Evolutionary conservation across 2,329 filamentous ascomycete genomes (phyloP), one percentile per base, ranked within the genome.

Genomic region (Lasiodiplodia sp.): DNA sequence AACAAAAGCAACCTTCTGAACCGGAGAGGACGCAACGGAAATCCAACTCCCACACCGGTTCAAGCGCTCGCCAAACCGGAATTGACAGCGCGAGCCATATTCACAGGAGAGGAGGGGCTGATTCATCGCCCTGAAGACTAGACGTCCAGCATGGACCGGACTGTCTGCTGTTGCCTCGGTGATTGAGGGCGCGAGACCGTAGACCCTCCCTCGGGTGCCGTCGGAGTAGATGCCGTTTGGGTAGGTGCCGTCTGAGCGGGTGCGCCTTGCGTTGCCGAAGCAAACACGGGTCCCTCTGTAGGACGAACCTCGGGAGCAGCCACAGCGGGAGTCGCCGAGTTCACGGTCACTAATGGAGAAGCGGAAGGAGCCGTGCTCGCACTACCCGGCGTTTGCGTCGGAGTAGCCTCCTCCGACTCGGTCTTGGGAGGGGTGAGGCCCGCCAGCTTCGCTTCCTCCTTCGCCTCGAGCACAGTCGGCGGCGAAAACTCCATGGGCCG

Each of bases 101-200:
- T 58, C 55, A 58, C 55, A 47, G 28, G 18, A 37, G 47, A 21
- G 44, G 47, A 12, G 49, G 40, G 12, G 34, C 23, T 5, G 56
- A 44, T 5, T 11, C 18, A 23, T 57, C 18, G 37, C 34, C 21
- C n/a, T 14, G 40, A 44, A 37, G 25, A 12, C 28, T 44, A 68
- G 44, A 68, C 58, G 28, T 68, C 67, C 28, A 68, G 37, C 67
- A 68, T 68, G 25, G 67, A 68, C 23, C 67, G 28, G 51, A 68
- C 52, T 14, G 58, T 38, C 37, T 63, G 58, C 21, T 53, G 40
- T n/a, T 67, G 51, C 16, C 40, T 23, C 10, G 65, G 52, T 40
- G 53, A 51, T n/a, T 38, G 31, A 10, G 44, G 66, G 18, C 56
- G 56, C 34, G 65, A 67, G 4, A 34, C 38, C 25, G 64, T 38